Base-by-base conservation (phyloP, 331 rosid species). In the Phaseolus coccineus region DNA sequence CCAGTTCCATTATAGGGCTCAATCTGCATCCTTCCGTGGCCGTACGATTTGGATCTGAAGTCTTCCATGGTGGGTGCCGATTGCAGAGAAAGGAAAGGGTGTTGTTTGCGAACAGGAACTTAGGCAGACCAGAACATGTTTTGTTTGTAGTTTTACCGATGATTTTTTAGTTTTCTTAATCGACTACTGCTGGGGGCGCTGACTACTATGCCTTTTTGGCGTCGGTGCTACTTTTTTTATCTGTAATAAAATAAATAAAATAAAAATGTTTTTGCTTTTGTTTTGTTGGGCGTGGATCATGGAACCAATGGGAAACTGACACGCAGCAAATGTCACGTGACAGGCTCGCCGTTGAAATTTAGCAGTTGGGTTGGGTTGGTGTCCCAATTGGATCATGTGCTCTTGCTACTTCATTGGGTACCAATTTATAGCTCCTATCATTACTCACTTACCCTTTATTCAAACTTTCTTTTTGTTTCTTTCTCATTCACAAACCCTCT, bases 31-130 rank as follows among this genome's bases (percentile, higher is more conserved):
- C 78, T 69, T 28, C 91, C 94, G 33, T 89, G 84, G 1, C 78
- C 75, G 80, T 86, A 89, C 4, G 98, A 95, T 63, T 88, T 93
- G 86, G 99, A 93, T 91, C 95, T 89, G 90, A 90, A 91, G 84
- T 93, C 92, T 28, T 90, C 98, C 99, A 46, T 46, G 13, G 13
- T 42, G 13, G 13, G 47, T 46, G 16, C 16, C 1, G 51, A 46
- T 46, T 46, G 51, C 0, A 12, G 50, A 46, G 51, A 13, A 46
- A 12, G 51, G 51, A 5, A 46, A 46, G 51, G 51, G 51, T 5
- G 22, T 16, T 50, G 8, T 53, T 19, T 0, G 25, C 10, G 11
- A 55, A 22, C 14, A 55, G 3, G 33, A 56, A 57, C 35, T 28
- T 57, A 57, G 16, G 35, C 37, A 58, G 64, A 57, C 16, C 16